phyloP scores from a whole-genome alignment of 768 basidiomycete species.

The Exsudoporus frostii region DNA sequence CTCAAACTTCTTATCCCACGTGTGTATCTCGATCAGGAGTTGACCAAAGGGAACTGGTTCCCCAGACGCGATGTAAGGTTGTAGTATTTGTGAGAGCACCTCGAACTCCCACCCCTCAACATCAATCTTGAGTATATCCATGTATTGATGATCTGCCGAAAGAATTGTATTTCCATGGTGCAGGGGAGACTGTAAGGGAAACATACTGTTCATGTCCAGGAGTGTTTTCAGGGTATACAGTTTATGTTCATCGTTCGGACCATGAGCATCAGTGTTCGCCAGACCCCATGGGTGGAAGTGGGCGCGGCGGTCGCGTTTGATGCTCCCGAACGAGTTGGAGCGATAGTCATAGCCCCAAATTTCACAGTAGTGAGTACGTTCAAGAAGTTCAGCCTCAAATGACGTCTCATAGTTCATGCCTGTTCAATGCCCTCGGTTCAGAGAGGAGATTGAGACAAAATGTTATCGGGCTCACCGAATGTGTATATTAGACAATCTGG shows the following conservation, averaged over 20 bases:
- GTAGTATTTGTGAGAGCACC: slow-evolving; percentile 38
- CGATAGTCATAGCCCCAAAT: slow-evolving; percentile 61
- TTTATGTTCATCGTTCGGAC: slow-evolving; percentile 30
- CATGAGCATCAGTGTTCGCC: slow-evolving; percentile 37
- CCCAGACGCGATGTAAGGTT: slow-evolving; percentile 34
- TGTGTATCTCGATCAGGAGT: slow-evolving; percentile 45
- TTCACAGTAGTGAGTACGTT: slow-evolving; percentile 44
- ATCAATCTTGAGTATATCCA: slow-evolving; percentile 46
- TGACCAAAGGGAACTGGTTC: slow-evolving; percentile 46
- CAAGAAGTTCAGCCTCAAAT: slow-evolving; percentile 58
- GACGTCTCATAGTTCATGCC: slow-evolving; percentile 60
- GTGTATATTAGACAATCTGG: slow-evolving; percentile 59
- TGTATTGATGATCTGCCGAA: slow-evolving; percentile 32
- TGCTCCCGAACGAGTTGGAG: slow-evolving; percentile 33
- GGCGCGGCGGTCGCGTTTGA: slow-evolving; percentile 34
- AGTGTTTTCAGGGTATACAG: slow-evolving; percentile 45
- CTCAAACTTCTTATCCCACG: slow-evolving; percentile 34
- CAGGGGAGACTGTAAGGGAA: not conserved
- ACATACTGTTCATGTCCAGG: slow-evolving; percentile 42
- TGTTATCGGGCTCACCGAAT: slow-evolving; percentile 40
- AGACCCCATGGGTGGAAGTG: slow-evolving; percentile 44
- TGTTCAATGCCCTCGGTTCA: slow-evolving; percentile 7
- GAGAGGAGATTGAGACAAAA: not conserved
- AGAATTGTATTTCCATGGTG: not conserved
- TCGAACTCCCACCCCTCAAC: slow-evolving; percentile 49